Conservation (phyloP, 805 yeast species). For the Saccharomycopsis vini region DNA sequence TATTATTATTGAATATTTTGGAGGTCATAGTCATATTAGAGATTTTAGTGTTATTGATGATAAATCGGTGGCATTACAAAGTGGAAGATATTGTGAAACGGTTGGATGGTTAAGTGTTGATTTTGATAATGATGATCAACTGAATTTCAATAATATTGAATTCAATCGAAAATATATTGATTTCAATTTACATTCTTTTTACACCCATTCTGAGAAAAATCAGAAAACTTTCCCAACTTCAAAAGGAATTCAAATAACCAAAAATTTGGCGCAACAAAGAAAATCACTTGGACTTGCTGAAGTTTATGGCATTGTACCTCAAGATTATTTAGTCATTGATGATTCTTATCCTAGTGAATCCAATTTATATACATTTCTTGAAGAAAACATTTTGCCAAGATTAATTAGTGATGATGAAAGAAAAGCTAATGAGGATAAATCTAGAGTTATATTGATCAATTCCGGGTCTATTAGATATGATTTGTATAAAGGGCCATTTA, state of each 20-base stretch:
- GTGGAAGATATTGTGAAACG: constrained; percentile 90
- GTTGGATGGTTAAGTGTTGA: constrained; percentile 75
- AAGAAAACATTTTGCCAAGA: constrained; percentile 45
- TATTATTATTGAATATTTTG: constrained; percentile 72
- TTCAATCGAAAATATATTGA: constrained; percentile 70
- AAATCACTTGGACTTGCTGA: constrained; percentile 43
- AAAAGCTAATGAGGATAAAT: constrained; percentile 25
- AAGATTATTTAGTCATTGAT: constrained; percentile 55
- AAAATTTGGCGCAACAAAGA: constrained; percentile 36
- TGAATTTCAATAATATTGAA: too few species aligned
- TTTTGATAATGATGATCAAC: constrained; percentile 19
- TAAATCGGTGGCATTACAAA: constrained; percentile 69
- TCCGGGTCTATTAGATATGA: constrained; percentile 88
- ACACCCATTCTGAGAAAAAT: constrained; percentile 41
- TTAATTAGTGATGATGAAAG: constrained; percentile 26
- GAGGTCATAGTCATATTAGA: constrained; percentile 90
- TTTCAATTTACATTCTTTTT: constrained; percentile 65
- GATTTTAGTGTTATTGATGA: constrained; percentile 69
- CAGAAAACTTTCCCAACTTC: constrained; percentile 40
- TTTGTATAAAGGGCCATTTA: constrained; percentile 74
- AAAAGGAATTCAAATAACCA: constrained; percentile 42
- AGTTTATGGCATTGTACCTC: constrained; percentile 57
- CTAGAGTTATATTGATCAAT: constrained; percentile 58
- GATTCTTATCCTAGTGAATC: constrained; percentile 53
- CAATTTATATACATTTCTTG: constrained; percentile 53